Evolutionary conservation across 83 land plant genomes (phyloP).

Genomic region (Larix sibirica): DNA sequence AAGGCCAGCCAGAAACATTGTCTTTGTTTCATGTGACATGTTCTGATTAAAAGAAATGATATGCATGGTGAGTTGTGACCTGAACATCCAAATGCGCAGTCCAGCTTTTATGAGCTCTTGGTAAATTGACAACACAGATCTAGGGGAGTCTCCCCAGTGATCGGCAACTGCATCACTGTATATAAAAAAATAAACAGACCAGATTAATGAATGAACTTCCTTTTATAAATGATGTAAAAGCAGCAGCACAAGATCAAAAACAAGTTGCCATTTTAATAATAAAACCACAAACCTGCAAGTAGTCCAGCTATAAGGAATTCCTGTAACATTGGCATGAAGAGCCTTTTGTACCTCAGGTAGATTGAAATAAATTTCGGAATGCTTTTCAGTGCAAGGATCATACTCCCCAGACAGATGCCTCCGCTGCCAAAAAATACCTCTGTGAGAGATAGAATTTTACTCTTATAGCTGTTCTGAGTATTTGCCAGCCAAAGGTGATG

Average conservation of each 20-base stretch:
- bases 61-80: constrained; percentile 30
- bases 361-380: constrained; percentile 75
- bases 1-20: background rate
- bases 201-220: background rate
- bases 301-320: constrained; percentile 67
- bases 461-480: background rate
- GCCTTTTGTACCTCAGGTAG: constrained; percentile 87
- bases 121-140: constrained; percentile 58
- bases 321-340: constrained; percentile 71
- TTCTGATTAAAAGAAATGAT: background rate
- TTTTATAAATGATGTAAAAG: background rate
- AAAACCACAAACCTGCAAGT: constrained; percentile 70
- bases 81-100: constrained; percentile 81
- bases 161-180: constrained; percentile 44
- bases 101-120: constrained; percentile 59
- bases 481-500: background rate
- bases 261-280: background rate
- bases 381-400: constrained; percentile 73
- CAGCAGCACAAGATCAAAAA: background rate
- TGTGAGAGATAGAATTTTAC: background rate
- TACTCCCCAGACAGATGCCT: constrained; percentile 31
- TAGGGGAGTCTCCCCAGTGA: constrained; percentile 67
- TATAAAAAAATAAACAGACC: background rate
- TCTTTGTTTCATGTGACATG: background rate
- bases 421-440: background rate